Evolutionary conservation across 1,139 yeast species (phyloP).

Genomic region (Meyerozyma athensensis): DNA sequence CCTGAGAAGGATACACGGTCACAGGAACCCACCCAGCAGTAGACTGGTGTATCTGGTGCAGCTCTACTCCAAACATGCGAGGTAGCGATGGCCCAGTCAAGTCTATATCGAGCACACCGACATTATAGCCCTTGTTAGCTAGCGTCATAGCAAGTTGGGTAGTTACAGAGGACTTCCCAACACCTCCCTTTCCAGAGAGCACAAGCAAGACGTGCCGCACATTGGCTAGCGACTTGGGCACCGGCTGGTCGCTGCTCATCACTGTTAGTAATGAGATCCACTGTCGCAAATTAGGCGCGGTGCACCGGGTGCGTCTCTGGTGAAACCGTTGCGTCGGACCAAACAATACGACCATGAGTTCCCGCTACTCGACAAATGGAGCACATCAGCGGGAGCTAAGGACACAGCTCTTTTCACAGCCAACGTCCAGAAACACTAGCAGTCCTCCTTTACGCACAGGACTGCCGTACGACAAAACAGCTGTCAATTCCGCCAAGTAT

Average conservation of each 20-base stretch:
- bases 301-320: background rate
- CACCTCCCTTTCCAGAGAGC: slow-evolving; percentile 53
- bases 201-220: slow-evolving; percentile 62
- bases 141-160: slow-evolving; percentile 85
- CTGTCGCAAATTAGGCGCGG: background rate
- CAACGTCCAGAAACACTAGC: slow-evolving; percentile 22
- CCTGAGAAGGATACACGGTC: slow-evolving; percentile 24
- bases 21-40: slow-evolving; percentile 93
- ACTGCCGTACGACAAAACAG: slow-evolving; percentile 49
- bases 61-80: slow-evolving; percentile 90
- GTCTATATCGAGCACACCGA: slow-evolving; percentile 93
- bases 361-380: slow-evolving; percentile 27
- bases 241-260: slow-evolving; percentile 15
- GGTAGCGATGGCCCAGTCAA: slow-evolving; percentile 97
- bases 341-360: slow-evolving; percentile 14
- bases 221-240: slow-evolving; percentile 51
- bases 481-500: slow-evolving; percentile 36
- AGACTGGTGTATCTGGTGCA: slow-evolving; percentile 74
- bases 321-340: background rate
- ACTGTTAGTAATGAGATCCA: background rate
- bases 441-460: slow-evolving; percentile 35
- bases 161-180: slow-evolving; percentile 93
- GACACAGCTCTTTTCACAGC: slow-evolving; percentile 37
- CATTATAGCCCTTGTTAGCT: slow-evolving; percentile 64
- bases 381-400: slow-evolving; percentile 45